A percentile compares a stretch with the other conserved stretches of the same genome.
Conservation (phyloP, 2,329 filamentous ascomycete genomes). For the Lachnellula willkommii region DNA sequence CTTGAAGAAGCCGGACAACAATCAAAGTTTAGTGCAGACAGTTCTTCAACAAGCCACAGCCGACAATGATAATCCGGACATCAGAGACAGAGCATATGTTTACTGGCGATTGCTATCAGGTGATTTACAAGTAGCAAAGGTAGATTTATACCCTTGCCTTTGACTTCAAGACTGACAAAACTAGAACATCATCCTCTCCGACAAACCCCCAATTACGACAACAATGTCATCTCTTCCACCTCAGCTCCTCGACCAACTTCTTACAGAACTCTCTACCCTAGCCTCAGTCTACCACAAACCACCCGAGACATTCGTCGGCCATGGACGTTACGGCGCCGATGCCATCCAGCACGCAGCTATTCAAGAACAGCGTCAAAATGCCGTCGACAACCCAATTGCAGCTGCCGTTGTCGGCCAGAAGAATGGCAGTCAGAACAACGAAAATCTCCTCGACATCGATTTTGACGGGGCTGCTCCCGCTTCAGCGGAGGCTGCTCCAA, state of each 20-base stretch:
- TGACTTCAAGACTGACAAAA: constrained; percentile 23
- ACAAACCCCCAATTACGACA: constrained; percentile 88
- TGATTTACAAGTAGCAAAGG: constrained; percentile 84
- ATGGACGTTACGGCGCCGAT: constrained; percentile 88
- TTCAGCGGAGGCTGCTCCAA: constrained; percentile 64
- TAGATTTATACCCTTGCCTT: constrained; percentile 32
- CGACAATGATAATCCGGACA: constrained; percentile 96
- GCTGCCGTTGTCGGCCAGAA: constrained; percentile 70
- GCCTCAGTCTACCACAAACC: constrained; percentile 98
- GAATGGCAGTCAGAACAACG: constrained; percentile 66
- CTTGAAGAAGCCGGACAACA: constrained; percentile 90
- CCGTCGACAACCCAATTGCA: constrained; percentile 88
- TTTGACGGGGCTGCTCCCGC: constrained; percentile 91
- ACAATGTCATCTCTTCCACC: constrained; percentile 88
- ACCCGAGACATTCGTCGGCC: constrained; percentile 94
- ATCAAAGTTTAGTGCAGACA: constrained; percentile 86
- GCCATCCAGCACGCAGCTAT: constrained; percentile 93
- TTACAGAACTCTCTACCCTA: constrained; percentile 85
- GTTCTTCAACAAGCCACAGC: constrained; percentile 88
- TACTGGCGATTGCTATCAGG: constrained; percentile 97
- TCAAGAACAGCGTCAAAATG: constrained; percentile 90
- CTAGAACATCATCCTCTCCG: constrained; percentile 80
- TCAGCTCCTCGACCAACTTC: constrained; percentile 79
- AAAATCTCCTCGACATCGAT: constrained; percentile 94
- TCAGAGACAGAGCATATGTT: constrained; percentile 92